These are phyloP conservation scores for Aureococcus anophagefferens DNA, from an alignment of 108 stramenopile species.

Conservation along the genomic window DNA sequence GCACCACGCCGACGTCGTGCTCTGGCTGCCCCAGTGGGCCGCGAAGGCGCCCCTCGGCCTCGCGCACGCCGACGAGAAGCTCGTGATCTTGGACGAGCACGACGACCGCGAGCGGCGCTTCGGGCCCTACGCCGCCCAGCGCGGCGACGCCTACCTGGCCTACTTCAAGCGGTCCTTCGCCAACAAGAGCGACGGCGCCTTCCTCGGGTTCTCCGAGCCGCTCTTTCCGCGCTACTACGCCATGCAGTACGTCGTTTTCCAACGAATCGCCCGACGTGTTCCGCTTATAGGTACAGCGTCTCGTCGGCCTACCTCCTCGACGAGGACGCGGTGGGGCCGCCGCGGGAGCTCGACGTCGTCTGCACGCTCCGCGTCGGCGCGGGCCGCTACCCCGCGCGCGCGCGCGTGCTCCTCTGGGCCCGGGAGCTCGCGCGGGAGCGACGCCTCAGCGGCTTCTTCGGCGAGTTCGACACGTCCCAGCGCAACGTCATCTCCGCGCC, in stretches of 20 bases:
- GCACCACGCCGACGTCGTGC: constrained; percentile 1
- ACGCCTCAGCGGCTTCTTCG: background rate
- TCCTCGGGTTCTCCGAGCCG: background rate
- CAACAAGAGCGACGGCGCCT: constrained; percentile 2
- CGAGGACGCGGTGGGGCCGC: background rate
- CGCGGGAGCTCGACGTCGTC: constrained; percentile 7
- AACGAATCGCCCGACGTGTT: no score
- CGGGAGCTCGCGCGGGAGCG: background rate
- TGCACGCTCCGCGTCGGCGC: background rate
- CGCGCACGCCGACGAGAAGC: no score
- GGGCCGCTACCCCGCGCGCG: constrained; percentile 4
- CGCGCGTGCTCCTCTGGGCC: background rate
- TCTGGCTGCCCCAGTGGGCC: constrained; percentile 8
- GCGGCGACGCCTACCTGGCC: background rate
- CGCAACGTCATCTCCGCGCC: background rate
- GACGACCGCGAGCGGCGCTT: background rate
- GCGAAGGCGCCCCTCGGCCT: background rate
- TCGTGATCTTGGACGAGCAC: constrained; percentile 12
- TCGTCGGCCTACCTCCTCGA: background rate
- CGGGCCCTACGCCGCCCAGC: background rate
- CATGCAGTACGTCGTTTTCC: constrained; percentile 9
- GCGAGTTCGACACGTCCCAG: background rate
- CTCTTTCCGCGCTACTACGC: background rate
- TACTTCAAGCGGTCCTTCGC: constrained; percentile 16
- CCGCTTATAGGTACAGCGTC: no score